These are phyloP conservation scores for Lotus japonicus DNA, from an alignment of 306 rosid genomes.

Conservation along the genomic window DNA sequence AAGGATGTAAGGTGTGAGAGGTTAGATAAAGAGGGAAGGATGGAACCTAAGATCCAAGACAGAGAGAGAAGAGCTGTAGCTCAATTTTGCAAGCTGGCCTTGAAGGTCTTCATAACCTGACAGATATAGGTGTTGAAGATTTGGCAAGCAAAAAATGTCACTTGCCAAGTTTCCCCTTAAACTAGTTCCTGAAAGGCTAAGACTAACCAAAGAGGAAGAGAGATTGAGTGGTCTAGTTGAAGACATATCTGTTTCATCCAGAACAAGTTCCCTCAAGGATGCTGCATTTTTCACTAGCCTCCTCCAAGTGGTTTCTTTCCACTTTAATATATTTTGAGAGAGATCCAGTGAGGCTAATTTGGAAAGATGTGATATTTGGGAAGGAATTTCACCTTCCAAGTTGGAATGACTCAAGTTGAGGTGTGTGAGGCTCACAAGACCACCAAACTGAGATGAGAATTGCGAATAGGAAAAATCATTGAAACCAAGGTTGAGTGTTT, in stretches of 20 bases:
- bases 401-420: too few relatives aligned
- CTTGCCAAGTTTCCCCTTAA: neutral
- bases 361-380: too few relatives aligned
- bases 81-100: neutral
- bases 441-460: too few relatives aligned
- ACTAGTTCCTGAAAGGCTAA: rapidly evolving
- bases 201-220: neutral
- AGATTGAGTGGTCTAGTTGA: neutral
- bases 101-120: neutral
- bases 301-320: too few relatives aligned
- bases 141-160: neutral
- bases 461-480: too few relatives aligned
- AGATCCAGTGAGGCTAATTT: too few relatives aligned
- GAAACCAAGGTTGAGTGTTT: too few relatives aligned
- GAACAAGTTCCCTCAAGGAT: neutral
- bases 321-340: too few relatives aligned
- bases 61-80: neutral
- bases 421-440: too few relatives aligned
- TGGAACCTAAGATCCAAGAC: neutral
- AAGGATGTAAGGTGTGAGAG: neutral
- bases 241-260: neutral
- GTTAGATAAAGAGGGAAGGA: neutral
- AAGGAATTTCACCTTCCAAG: too few relatives aligned
- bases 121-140: neutral
- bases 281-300: too few relatives aligned